A percentile compares a stretch with the other conserved stretches of the same genome.
Evolutionary conservation across 306 rosid species (phyloP).

Genomic region (Sicyos baderoa): DNA sequence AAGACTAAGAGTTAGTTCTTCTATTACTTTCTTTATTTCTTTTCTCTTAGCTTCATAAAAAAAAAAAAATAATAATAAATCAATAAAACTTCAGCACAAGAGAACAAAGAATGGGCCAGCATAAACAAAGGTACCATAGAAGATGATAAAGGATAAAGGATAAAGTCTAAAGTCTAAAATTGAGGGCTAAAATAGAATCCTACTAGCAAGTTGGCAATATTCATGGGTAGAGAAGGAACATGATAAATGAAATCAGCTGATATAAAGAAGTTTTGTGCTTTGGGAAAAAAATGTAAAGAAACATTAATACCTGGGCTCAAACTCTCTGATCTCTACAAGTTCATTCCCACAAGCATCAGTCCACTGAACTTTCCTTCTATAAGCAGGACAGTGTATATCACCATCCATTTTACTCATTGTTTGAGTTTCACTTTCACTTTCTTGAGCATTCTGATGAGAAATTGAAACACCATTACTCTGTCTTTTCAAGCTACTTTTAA

Average conservation of each 20-base stretch:
- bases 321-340: conserved; percentile 75
- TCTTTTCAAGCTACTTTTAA: conserved; percentile 79
- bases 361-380: conserved; percentile 86
- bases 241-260: background rate
- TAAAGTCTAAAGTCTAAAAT: background rate
- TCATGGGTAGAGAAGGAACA: background rate
- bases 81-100: background rate
- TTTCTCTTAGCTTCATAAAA: background rate
- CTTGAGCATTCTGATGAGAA: conserved; percentile 39
- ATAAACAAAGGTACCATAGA: background rate
- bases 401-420: conserved; percentile 33
- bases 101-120: background rate
- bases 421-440: too few relatives aligned
- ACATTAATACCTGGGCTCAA: conserved; percentile 73
- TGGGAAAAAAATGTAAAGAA: background rate
- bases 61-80: too few relatives aligned
- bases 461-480: conserved; percentile 32
- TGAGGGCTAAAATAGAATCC: background rate
- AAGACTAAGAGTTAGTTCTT: background rate
- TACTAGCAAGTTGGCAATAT: conserved; percentile 6
- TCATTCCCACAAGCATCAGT: conserved; percentile 80
- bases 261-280: background rate
- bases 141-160: too few relatives aligned
- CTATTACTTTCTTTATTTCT: too few relatives aligned
- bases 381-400: conserved; percentile 38